Base-by-base conservation (phyloP, 495 filamentous ascomycete genomes). In the Penicillium argentinense region DNA sequence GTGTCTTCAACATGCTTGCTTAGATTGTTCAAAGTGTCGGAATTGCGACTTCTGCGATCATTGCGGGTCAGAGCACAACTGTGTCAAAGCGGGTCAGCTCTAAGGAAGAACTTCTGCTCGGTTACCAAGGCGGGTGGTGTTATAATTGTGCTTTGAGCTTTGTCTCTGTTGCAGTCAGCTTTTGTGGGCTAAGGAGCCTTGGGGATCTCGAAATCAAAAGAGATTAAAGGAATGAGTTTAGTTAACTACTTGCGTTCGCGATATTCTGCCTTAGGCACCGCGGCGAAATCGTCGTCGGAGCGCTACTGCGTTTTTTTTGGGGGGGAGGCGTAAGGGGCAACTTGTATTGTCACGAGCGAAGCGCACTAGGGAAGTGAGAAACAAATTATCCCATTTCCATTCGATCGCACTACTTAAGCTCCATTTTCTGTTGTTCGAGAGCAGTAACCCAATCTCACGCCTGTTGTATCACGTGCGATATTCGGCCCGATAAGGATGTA, bases 11-110 rank as follows among this genome's bases (percentile, higher is more conserved):
- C 50, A 78, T 74, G 3, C 50, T 78, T 8, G 49, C 68, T 4
- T 78, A 82, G 62, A 64, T 83, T 41, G 80, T 80, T 1, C 77
- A 73, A 22, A 65, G 63, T 8, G 62, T 83, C 6, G 79, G 80
- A 0, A 47, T 81, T 5, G 74, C 73, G 0, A 55, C 76, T 13
- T 68, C 70, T 5, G 74, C 73, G 9, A 62, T 79, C 21, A 72
- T 82, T 36, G 72, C 80, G 0, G 47, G 57, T 4, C 60, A 57
- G 21, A 65, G 79, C 0, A 78, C 75, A 6, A 53, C 54, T 7
- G 60, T 64, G 0, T 47, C 61, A 5, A 71, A 63, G 32, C 19
- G 28, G 11, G 3, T 22, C 18, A 22, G 27, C n/a, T 27, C 25
- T 7, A 39, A 4, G 22, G 44, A 53, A 44, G 26, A 5, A 3